Base-by-base conservation (phyloP, 441 rosid species). In the Brassica hybrid region DNA sequence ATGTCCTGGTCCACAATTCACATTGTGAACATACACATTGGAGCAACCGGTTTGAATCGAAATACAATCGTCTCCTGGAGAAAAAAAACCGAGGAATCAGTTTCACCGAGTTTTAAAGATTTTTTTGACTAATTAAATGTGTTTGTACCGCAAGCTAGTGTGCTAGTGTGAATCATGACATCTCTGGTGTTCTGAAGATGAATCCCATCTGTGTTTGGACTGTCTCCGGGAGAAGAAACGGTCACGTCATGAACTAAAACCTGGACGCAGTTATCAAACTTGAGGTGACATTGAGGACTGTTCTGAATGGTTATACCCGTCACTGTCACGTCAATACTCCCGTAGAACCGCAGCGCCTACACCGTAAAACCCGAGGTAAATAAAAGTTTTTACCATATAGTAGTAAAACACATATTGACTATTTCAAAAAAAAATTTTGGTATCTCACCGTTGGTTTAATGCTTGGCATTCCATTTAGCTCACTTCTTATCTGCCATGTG, bases 201-300 rank as follows among this genome's bases (percentile, higher is more conserved):
- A 78, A 94, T 88, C 78, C 97, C 98, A 71, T 94, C 98, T 0
- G 98, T 94, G 67, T 94, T 92, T 54, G 98, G 98, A 85, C 97
- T 94, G 80, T 92, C 85, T 7, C 95, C 94, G 1, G 98, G 97
- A 10, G 98, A 92, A 16, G 91, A 86, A 62, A 88, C 13, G 50
- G 23, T 86, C 12, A 92, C 60, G 56, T 89, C 90, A 79, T 92
- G 96, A 21, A 94, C 95, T 71, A 81, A 79, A 4, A 92, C 96
- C 69, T 93, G 90, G 7, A 83, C 75, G 88, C 96, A 94, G 75
- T 92, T 88, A 83, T 92, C 97, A 58, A 94, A 92, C 86, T 92
- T 90, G n/a, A n/a, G n/a, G n/a, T n/a, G n/a, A n/a, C n/a, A n/a
- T n/a, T n/a, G n/a, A n/a, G n/a, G n/a, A n/a, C 97, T 94, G 88